Conservation (phyloP, 176 grass and related monocot genomes). For the Oryza officinalis region DNA sequence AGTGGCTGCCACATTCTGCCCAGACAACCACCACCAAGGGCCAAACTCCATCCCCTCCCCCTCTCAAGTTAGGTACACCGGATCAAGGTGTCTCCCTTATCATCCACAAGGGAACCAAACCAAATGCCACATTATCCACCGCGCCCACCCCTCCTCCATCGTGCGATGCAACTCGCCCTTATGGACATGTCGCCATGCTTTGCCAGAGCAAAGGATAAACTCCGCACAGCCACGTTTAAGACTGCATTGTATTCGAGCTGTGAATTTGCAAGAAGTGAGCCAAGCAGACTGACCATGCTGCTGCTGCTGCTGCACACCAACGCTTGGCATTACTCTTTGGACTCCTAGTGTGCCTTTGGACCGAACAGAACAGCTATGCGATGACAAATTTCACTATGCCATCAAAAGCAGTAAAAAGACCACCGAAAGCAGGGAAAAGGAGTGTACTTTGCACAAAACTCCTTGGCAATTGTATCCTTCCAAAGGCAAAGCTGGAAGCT, state of each 20-base stretch:
- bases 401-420: conserved; percentile 41
- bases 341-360: background rate
- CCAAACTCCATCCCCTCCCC: conserved; percentile 27
- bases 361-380: background rate
- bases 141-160: background rate
- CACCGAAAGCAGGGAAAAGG: conserved; percentile 11
- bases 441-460: conserved; percentile 15
- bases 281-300: background rate
- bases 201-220: background rate
- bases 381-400: background rate
- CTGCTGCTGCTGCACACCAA: background rate
- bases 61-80: conserved; percentile 13
- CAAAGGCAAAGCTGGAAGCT: background rate
- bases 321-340: background rate
- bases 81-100: conserved; percentile 35
- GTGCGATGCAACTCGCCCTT: conserved; percentile 28
- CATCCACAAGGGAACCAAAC: conserved; percentile 1
- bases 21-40: conserved; percentile 39
- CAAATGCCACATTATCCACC: background rate
- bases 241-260: background rate
- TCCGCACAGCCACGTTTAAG: conserved; percentile 16
- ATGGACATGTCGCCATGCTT: conserved; percentile 17
- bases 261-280: background rate
- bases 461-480: background rate
- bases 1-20: conserved; percentile 41